Percentiles rank a stretch among this genome's conserved stretches.
These are phyloP conservation scores for Botrytis fabae DNA, from an alignment of 2,329 filamentous ascomycete species.

Conservation along the genomic window DNA sequence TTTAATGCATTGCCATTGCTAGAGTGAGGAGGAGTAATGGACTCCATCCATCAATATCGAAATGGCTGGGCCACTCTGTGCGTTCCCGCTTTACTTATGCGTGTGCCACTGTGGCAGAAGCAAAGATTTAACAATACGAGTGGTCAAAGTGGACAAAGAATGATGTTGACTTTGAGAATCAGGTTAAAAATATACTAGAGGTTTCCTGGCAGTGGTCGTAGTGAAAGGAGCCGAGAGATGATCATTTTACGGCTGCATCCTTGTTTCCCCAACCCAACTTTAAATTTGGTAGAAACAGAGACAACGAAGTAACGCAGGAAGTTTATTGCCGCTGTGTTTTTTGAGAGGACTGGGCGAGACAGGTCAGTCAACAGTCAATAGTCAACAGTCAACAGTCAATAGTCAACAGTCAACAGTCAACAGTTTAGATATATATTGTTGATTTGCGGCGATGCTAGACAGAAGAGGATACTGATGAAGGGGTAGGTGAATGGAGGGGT, in stretches of 20 bases:
- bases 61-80: slow-evolving; percentile 23
- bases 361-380: neutral
- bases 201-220: neutral
- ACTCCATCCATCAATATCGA: slow-evolving; percentile 38
- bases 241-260: slow-evolving; percentile 1
- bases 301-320: neutral
- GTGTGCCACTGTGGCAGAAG: neutral
- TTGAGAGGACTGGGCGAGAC: neutral
- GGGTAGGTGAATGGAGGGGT: neutral
- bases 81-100: slow-evolving; percentile 24
- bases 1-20: slow-evolving; percentile 26
- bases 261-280: slow-evolving; percentile 17
- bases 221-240: neutral
- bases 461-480: neutral
- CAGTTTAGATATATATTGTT: neutral
- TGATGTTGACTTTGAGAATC: slow-evolving; percentile 10
- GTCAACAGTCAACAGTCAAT: neutral
- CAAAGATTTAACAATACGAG: neutral
- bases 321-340: slow-evolving; percentile 6
- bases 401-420: neutral
- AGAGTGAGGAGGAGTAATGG: slow-evolving; percentile 23
- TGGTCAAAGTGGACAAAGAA: slow-evolving; percentile 1
- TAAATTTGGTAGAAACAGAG: neutral
- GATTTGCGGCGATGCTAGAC: neutral
- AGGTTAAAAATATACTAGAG: neutral